Conservation (phyloP, 2,329 filamentous ascomycete genomes). For the Chaetothyriales sp. region DNA sequence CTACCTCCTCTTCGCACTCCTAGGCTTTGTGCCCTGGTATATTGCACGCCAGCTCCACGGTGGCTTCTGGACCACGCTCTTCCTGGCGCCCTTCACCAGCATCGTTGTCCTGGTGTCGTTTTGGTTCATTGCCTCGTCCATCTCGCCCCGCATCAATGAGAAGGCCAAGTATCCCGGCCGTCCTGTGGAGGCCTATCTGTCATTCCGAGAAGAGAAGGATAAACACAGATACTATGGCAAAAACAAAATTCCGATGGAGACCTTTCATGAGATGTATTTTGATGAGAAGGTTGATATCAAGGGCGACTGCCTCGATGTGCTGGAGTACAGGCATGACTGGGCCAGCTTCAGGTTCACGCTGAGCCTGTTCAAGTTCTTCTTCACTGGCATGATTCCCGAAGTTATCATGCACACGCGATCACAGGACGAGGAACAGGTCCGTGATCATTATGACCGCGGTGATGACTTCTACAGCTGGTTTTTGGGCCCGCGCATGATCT, state of each 20-base stretch:
- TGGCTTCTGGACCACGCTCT: slow-evolving; percentile 71
- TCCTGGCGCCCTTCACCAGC: slow-evolving; percentile 65
- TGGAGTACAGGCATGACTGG: slow-evolving; percentile 97
- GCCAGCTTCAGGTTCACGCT: slow-evolving; percentile 83
- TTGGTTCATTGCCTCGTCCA: slow-evolving; percentile 65
- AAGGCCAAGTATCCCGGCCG: slow-evolving; percentile 76
- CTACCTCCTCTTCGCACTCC: slow-evolving; percentile 52
- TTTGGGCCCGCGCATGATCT: slow-evolving; percentile 95
- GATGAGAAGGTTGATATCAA: slow-evolving; percentile 91
- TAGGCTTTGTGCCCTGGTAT: slow-evolving; percentile 61
- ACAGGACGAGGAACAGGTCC: slow-evolving; percentile 94
- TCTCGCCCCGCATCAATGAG: slow-evolving; percentile 81
- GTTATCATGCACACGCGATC: slow-evolving; percentile 83
- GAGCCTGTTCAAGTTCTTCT: slow-evolving; percentile 71
- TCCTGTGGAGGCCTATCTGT: slow-evolving; percentile 71
- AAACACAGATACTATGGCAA: slow-evolving; percentile 33
- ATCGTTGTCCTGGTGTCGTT: slow-evolving; percentile 66
- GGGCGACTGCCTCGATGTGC: slow-evolving; percentile 70
- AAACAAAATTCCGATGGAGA: slow-evolving; percentile 57
- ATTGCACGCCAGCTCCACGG: slow-evolving; percentile 70
- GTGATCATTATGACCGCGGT: slow-evolving; percentile 82
- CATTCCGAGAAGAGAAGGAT: slow-evolving; percentile 33
- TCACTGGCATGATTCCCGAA: slow-evolving; percentile 76
- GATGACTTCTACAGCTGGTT: slow-evolving; percentile 99
- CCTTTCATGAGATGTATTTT: slow-evolving; percentile 97